Conservation (phyloP, 768 basidiomycete species). For the Boletellus ananiceps region DNA sequence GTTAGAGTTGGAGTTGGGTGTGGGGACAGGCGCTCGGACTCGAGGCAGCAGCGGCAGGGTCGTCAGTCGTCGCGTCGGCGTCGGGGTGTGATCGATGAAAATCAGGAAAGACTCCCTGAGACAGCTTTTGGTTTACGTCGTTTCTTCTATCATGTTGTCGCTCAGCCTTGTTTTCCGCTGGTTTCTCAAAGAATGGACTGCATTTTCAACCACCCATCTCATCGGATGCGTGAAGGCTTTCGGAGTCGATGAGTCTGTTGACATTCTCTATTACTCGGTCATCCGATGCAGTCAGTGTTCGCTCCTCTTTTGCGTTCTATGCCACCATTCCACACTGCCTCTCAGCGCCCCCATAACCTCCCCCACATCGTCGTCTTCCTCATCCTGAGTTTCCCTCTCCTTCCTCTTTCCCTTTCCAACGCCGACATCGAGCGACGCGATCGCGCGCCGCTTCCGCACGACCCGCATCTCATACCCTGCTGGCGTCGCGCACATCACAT, state of each 20-base stretch:
- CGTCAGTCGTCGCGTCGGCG: conserved; percentile 3
- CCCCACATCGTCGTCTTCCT: conserved; percentile 1
- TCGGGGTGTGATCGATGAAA: conserved; percentile 6
- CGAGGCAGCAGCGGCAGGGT: not conserved
- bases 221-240: too few relatives aligned
- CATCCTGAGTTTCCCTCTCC: not conserved
- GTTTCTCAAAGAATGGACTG: too few relatives aligned
- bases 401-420: not conserved
- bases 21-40: not conserved
- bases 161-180: too few relatives aligned
- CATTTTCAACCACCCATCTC: too few relatives aligned
- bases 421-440: conserved; percentile 28
- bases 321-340: conserved; percentile 3
- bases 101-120: too few relatives aligned
- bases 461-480: conserved; percentile 46
- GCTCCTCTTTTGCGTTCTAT: not conserved
- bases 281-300: not conserved
- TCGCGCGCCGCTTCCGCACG: conserved; percentile 27
- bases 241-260: too few relatives aligned
- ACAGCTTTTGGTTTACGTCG: too few relatives aligned
- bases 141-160: too few relatives aligned
- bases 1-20: too few relatives aligned
- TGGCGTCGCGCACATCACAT: conserved; percentile 47
- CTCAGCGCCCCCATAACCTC: conserved; percentile 14
- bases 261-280: too few relatives aligned